Base-by-base conservation (phyloP, 2,329 filamentous ascomycete species). In the Epichloe sibirici region DNA sequence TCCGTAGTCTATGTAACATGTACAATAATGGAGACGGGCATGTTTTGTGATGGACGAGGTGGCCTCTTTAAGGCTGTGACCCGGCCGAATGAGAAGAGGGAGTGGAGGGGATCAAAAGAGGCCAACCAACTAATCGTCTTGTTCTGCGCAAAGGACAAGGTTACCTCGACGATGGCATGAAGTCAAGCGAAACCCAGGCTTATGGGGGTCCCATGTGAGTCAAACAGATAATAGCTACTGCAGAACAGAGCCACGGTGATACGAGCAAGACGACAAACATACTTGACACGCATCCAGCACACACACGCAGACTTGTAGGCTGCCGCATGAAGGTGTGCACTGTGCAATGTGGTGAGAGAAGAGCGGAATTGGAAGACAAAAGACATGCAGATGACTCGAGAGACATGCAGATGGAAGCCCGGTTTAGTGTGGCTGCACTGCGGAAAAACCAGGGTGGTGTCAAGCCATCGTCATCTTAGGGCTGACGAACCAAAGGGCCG, bases 401-500 rank as follows among this genome's bases (percentile, higher is more conserved):
- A 23, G 9, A 46, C 31, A 46, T 46, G 38, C 13, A 39, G 38
- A 39, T 39, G 38, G 38, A 39, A 3, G n/a, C 38, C 38, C 5
- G 38, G 38, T 39, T 39, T 13, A 12, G n/a, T 39, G 38, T 13
- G 38, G 31, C 9, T 11, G 31, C 31, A 31, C 31, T 31, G 31
- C 31, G 31, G 8, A 31, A 31, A 11, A 31, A 31, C 42, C 42
- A 31, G n/a, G 37, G 38, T 34, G 42, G 37, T 23, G 15, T 34
- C 15, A 5, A 12, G 38, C 8, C n/a, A n/a, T 35, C n/a, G 46
- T 50, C 50, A 47, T 47, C 35, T 50, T 55, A 52, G 51, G 53
- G 51, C 51, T 50, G 53, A 55, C 53, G 47, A 55, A 49, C 50
- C 53, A 38, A 47, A 25, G 51, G 45, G 35, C 37, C 25, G 28